Evolutionary conservation across 1,139 yeast genomes (phyloP).

Genomic region (Hansenula sp.): DNA sequence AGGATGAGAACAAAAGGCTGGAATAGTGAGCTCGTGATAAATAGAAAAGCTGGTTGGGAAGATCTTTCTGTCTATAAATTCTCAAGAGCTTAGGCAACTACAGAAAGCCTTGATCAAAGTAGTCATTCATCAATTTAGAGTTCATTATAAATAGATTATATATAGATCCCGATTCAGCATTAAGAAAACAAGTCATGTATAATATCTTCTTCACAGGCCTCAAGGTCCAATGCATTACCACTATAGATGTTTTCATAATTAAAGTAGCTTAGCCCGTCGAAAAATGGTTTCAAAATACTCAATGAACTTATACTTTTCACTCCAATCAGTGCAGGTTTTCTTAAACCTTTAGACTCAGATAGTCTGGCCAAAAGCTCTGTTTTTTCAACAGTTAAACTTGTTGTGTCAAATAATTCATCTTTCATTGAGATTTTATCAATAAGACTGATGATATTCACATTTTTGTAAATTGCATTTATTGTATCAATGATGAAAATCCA

Average conservation of each 20-base stretch:
- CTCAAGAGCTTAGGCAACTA: constrained; percentile 15
- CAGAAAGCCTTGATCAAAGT: too few species aligned
- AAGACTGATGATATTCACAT: constrained; percentile 29
- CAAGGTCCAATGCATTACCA: constrained; percentile 44
- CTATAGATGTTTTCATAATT: constrained; percentile 73
- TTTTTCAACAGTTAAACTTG: constrained; percentile 8
- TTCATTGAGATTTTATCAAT: constrained; percentile 31
- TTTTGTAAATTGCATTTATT: constrained; percentile 55
- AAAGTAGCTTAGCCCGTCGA: constrained; percentile 65
- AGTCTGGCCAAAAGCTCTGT: constrained; percentile 10
- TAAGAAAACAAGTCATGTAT: constrained; percentile 45
- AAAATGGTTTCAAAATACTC: constrained; percentile 60
- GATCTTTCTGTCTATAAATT: constrained; percentile 72
- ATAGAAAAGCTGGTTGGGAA: constrained; percentile 94
- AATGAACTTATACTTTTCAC: constrained; percentile 40
- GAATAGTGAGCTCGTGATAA: constrained; percentile 46
- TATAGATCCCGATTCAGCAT: too few species aligned
- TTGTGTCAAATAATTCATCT: constrained; percentile 16
- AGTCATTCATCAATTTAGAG: not conserved
- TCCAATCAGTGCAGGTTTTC: constrained; percentile 46
- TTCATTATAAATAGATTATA: too few species aligned
- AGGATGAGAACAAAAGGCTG: constrained; percentile 51
- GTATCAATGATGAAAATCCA: constrained; percentile 84
- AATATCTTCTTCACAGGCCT: constrained; percentile 50
- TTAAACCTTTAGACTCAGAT: constrained; percentile 13